Base-by-base conservation (phyloP, 257 asterid species). In the Solanum dulcamara region DNA sequence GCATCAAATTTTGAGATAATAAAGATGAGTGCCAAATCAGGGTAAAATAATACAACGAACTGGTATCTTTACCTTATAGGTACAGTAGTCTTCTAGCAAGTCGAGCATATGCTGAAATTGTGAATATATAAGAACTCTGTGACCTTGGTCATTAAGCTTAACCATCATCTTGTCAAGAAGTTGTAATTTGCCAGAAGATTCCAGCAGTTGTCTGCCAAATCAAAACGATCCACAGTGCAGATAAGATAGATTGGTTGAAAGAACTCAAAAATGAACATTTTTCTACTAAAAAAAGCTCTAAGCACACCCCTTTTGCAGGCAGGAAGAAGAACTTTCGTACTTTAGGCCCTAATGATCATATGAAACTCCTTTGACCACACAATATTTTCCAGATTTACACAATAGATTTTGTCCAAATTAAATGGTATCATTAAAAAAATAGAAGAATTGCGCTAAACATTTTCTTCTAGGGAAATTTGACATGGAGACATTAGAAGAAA, bases 41-140 rank as follows among this genome's bases (percentile, higher is more conserved):
- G 59, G 59, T 22, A 33, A 64, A 37, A 55, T 82, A 67, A 79
- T 79, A 48, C 9, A 30, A 48, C 7, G 26, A 79, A 79, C 66
- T 48, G 48, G 84, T 50, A 64, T 84, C 62, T 88, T 64, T 90
- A 97, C 99, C 95, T 83, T 90, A 85, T 87, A 89, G 91, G 93
- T 95, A 86, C 99, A 97, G 91, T 97, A 95, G 88, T 97, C 99
- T 90, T 97, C 99, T 84, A 97, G 87, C 85, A 97, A 88, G 88
- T 97, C 98, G 89, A 97, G 88, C 99, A 97, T 94, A 86, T 95
- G 98, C 96, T 95, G 98, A 90, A 97, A 97, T 87, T 97, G 99
- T 30, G 99, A 84, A 90, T 97, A 97, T 84, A 97, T 90, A 86
- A 97, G 85, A 89, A 97, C 98, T 88, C 99, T 91, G 89, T 97